Conservation (phyloP, 2,329 filamentous ascomycete species). For the Karstenula rhodostoma region DNA sequence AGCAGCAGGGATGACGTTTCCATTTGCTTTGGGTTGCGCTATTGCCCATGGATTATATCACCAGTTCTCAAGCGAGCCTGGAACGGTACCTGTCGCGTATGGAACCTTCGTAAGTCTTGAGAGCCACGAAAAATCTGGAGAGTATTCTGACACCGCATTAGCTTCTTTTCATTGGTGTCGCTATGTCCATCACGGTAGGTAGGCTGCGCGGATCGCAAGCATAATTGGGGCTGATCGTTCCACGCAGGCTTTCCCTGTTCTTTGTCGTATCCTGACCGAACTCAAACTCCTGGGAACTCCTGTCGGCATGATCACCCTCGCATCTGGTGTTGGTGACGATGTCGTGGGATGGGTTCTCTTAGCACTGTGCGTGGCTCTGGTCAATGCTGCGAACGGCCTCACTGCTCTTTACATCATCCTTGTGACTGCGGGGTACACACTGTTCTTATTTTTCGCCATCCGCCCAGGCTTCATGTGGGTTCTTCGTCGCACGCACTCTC, state of each 20-base stretch:
- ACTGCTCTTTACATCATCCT: constrained; percentile 87
- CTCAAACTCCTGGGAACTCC: constrained; percentile 83
- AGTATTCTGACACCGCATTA: constrained; percentile 60
- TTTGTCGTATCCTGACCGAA: constrained; percentile 92
- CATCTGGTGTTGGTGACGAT: constrained; percentile 92
- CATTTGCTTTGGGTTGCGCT: constrained; percentile 81
- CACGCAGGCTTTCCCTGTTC: constrained; percentile 76
- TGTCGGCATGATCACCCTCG: constrained; percentile 87
- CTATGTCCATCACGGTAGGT: constrained; percentile 84
- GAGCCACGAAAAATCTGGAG: background rate
- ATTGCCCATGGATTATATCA: constrained; percentile 84
- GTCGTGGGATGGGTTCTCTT: constrained; percentile 91
- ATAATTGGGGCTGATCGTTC: constrained; percentile 17
- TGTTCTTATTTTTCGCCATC: constrained; percentile 77
- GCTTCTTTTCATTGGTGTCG: constrained; percentile 87
- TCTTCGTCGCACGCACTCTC: constrained; percentile 74
- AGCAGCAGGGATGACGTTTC: constrained; percentile 79
- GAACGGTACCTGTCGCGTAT: constrained; percentile 63
- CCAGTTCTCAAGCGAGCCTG: constrained; percentile 69
- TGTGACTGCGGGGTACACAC: constrained; percentile 74
- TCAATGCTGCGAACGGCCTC: constrained; percentile 84
- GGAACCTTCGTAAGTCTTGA: background rate
- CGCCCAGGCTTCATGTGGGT: constrained; percentile 78
- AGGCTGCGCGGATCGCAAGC: no score
- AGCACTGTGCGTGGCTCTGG: constrained; percentile 89